A percentile compares a stretch with the other conserved stretches of the same genome.
Evolutionary conservation across 139 green algal genomes (phyloP).

Genomic region (Asterochloris sp.): DNA sequence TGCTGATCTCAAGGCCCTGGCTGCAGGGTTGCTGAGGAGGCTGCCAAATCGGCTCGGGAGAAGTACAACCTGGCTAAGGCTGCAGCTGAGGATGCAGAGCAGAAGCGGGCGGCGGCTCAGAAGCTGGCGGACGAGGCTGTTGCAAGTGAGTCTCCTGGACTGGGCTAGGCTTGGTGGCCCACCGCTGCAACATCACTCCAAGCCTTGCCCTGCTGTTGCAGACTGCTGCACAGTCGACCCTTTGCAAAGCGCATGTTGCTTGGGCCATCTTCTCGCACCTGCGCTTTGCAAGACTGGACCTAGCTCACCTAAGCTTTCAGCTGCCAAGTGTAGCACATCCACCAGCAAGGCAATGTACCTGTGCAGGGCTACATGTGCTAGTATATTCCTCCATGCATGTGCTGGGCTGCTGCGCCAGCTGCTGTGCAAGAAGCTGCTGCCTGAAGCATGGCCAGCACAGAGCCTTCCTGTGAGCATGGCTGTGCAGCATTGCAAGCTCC

Average conservation of each 20-base stretch:
- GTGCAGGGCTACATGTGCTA: neutral
- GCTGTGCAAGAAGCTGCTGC: no score
- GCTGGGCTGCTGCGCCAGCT: no score
- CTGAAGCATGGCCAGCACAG: neutral
- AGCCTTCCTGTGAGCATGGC: neutral
- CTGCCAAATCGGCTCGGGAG: slow-evolving; percentile 4
- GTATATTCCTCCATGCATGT: neutral
- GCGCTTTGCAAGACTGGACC: neutral
- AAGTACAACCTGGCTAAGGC: slow-evolving; percentile 11
- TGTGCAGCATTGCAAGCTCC: neutral
- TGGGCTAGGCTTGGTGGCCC: neutral
- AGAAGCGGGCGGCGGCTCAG: neutral
- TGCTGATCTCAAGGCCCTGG: no score
- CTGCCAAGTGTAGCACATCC: neutral
- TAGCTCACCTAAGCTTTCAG: neutral
- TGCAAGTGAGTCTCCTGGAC: neutral
- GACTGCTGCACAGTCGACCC: no score
- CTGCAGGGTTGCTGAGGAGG: slow-evolving; percentile 6
- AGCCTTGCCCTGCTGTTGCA: no score
- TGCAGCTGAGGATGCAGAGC: slow-evolving; percentile 14
- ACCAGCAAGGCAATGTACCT: neutral
- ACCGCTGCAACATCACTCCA: no score
- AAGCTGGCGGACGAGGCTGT: neutral
- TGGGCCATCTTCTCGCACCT: neutral
- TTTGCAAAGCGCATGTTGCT: no score